Evolutionary conservation across 164 flowering plant genomes (phyloP).

Genomic region (Akebia trifoliata): DNA sequence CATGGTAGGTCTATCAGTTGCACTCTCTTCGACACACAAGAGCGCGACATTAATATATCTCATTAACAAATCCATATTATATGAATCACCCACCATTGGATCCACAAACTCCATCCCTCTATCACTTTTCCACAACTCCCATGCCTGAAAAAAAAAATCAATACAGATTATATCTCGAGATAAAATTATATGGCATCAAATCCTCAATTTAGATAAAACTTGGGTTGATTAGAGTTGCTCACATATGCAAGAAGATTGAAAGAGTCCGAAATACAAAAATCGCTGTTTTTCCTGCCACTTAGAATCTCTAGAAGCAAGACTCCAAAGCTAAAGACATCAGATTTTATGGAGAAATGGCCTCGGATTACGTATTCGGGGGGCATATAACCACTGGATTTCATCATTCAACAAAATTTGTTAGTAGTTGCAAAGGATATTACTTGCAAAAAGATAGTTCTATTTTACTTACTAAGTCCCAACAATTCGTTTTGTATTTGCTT

Average conservation of each 20-base stretch:
- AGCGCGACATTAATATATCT: conserved; percentile 8
- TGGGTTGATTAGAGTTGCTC: background rate
- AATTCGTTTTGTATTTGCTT: conserved; percentile 9
- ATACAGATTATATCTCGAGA: background rate
- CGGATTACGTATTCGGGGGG: too few relatives aligned
- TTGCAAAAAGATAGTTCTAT: background rate
- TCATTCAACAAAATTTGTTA: background rate
- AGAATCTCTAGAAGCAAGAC: background rate
- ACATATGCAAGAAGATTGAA: conserved; percentile 9
- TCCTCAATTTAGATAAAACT: background rate
- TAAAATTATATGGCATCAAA: too few relatives aligned
- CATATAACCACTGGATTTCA: conserved; percentile 1
- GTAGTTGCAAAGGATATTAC: background rate
- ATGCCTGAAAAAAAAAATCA: conserved; percentile 9
- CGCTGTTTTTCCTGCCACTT: background rate
- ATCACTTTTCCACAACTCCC: conserved; percentile 12
- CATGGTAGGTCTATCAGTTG: conserved; percentile 13
- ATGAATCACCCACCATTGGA: background rate
- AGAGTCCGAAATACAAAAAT: background rate
- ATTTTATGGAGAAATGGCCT: conserved; percentile 9
- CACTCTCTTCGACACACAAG: conserved; percentile 3
- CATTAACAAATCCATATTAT: background rate
- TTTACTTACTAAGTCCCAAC: conserved; percentile 7
- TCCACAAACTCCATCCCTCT: conserved; percentile 6
- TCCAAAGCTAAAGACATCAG: conserved; percentile 1